phyloP scores from a whole-genome alignment of 306 rosid species.

The Malus fusca region DNA sequence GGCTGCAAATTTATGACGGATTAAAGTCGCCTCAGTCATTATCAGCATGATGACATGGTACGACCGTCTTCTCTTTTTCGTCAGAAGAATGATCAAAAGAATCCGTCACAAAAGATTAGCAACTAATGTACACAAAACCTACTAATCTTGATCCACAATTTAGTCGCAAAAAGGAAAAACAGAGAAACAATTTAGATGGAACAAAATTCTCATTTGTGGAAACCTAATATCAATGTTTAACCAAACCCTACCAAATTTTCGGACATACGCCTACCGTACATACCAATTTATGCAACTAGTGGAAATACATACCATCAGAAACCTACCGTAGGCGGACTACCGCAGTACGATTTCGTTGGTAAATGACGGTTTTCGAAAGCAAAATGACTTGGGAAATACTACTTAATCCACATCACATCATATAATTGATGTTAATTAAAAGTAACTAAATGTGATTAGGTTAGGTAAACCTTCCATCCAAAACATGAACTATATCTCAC shows the following conservation, averaged over 20 bases:
- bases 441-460: constrained; percentile 1
- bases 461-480: constrained; percentile 6
- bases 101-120: background rate
- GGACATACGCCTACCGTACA: background rate
- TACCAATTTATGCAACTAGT: background rate
- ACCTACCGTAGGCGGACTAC: background rate
- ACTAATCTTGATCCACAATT: background rate
- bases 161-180: no score
- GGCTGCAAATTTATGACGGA: no score
- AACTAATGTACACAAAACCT: background rate
- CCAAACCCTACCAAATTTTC: background rate
- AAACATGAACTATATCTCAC: constrained; percentile 7
- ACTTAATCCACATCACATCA: constrained; percentile 6
- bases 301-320: background rate
- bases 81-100: no score
- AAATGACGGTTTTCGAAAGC: background rate
- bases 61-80: no score
- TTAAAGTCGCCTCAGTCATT: background rate
- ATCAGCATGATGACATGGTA: no score
- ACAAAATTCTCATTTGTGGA: background rate
- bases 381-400: constrained; percentile 17
- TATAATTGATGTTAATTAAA: background rate
- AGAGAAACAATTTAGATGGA: background rate
- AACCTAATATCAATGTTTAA: background rate
- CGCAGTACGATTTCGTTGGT: background rate